A percentile compares a stretch with the other conserved stretches of the same genome.
phyloP scores from a whole-genome alignment of 768 basidiomycete genomes.

The Mycena epipterygia region DNA sequence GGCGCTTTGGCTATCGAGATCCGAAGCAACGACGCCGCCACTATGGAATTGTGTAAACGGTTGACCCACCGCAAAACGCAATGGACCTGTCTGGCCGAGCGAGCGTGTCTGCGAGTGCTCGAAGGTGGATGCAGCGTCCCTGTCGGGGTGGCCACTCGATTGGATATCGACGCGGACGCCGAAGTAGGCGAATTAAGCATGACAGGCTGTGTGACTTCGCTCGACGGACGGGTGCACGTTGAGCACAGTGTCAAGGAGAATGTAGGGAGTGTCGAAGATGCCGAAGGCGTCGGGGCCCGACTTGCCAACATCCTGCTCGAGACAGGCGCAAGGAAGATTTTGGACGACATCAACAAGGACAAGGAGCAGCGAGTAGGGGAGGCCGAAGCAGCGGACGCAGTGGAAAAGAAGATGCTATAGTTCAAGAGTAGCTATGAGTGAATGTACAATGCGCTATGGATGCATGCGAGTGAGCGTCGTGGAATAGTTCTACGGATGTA shows the following conservation, averaged over 20 bases:
- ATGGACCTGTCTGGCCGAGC: constrained; percentile 86
- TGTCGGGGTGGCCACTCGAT: constrained; percentile 79
- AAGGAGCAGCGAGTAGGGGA: constrained; percentile 63
- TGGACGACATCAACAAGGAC: constrained; percentile 85
- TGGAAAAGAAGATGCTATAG: not conserved
- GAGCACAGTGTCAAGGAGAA: constrained; percentile 68
- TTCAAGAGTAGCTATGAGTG: not conserved
- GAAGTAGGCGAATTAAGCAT: constrained; percentile 63
- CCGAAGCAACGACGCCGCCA: constrained; percentile 71
- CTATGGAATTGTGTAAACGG: constrained; percentile 72
- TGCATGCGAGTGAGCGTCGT: too few relatives aligned
- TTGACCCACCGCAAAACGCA: constrained; percentile 84
- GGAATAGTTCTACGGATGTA: too few relatives aligned
- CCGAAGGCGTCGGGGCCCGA: constrained; percentile 75
- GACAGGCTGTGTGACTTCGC: constrained; percentile 87
- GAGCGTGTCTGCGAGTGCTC: constrained; percentile 87
- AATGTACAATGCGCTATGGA: too few relatives aligned
- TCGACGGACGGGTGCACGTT: constrained; percentile 82
- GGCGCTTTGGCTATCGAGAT: constrained; percentile 93
- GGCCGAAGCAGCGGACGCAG: constrained; percentile 43
- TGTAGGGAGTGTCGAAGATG: constrained; percentile 66
- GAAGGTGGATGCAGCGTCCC: constrained; percentile 99
- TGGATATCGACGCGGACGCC: constrained; percentile 44
- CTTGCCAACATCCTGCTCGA: constrained; percentile 76
- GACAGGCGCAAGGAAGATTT: constrained; percentile 82